phyloP scores from a whole-genome alignment of 2,329 filamentous ascomycete species.

The Exophiala dermatitidis region DNA sequence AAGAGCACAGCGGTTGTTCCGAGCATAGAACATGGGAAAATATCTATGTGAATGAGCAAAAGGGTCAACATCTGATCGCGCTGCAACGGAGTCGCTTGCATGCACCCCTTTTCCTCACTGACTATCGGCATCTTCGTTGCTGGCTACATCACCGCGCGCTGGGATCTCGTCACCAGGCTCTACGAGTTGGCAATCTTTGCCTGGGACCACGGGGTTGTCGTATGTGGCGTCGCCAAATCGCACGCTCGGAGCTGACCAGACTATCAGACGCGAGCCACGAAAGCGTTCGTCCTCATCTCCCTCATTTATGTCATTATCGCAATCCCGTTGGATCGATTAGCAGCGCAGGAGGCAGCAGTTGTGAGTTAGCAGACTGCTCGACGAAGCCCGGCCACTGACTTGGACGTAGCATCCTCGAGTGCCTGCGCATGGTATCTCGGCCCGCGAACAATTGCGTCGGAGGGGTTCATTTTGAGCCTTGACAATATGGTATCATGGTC shows the following conservation, averaged over 20 bases:
- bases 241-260: conserved; percentile 5
- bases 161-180: conserved; percentile 92
- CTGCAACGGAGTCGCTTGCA: conserved; percentile 34
- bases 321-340: conserved; percentile 76
- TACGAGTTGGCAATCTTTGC: conserved; percentile 97
- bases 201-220: conserved; percentile 96
- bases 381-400: conserved; percentile 1
- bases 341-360: conserved; percentile 68
- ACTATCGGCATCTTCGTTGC: conserved; percentile 98
- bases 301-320: conserved; percentile 77
- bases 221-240: conserved; percentile 42
- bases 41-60: background rate
- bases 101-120: conserved; percentile 96
- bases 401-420: conserved; percentile 69
- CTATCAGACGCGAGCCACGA: conserved; percentile 69
- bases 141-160: conserved; percentile 98
- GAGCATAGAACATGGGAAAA: background rate
- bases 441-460: conserved; percentile 86
- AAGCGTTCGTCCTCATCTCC: conserved; percentile 76
- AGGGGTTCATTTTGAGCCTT: conserved; percentile 77
- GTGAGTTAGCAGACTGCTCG: conserved; percentile 46
- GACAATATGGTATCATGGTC: conserved; percentile 56
- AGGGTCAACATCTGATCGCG: background rate
- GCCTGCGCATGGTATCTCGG: conserved; percentile 73
- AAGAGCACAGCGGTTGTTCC: too few relatives aligned